phyloP scores from a whole-genome alignment of 2,329 filamentous ascomycete genomes.

The Rhexocercosporidium sp. region DNA sequence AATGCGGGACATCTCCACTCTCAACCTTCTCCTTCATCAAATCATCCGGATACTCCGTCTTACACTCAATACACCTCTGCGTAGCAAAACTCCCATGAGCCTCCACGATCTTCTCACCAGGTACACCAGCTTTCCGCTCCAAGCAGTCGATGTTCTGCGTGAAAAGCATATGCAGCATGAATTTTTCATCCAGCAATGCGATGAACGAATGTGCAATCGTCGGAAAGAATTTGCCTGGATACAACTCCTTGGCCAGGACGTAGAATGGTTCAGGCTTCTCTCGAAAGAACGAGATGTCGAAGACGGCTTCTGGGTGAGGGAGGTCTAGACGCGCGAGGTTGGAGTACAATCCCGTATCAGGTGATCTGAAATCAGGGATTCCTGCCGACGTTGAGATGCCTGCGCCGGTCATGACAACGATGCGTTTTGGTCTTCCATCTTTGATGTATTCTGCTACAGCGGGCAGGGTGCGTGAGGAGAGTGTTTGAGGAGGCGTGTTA shows the following conservation, averaged over 20 bases:
- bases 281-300: slow-evolving; percentile 90
- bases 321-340: slow-evolving; percentile 87
- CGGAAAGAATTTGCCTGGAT: slow-evolving; percentile 86
- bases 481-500: slow-evolving; percentile 63
- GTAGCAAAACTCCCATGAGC: slow-evolving; percentile 94
- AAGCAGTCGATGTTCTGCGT: slow-evolving; percentile 98
- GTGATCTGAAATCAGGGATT: slow-evolving; percentile 93
- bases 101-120: slow-evolving; percentile 81
- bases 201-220: slow-evolving; percentile 93
- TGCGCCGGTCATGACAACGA: slow-evolving; percentile 90
- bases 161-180: slow-evolving; percentile 82
- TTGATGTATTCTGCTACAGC: slow-evolving; percentile 83
- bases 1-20: slow-evolving; percentile 72
- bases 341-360: slow-evolving; percentile 90
- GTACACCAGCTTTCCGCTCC: slow-evolving; percentile 85
- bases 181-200: slow-evolving; percentile 78
- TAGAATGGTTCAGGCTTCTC: slow-evolving; percentile 89
- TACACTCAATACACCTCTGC: slow-evolving; percentile 92
- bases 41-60: slow-evolving; percentile 70
- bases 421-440: slow-evolving; percentile 66
- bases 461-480: slow-evolving; percentile 71
- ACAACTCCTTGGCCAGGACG: slow-evolving; percentile 86
- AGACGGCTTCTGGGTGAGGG: slow-evolving; percentile 89
- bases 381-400: slow-evolving; percentile 81
- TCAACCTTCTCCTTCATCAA: slow-evolving; percentile 74